Base-by-base conservation (phyloP, 306 rosid genomes). In the Corylus americana region DNA sequence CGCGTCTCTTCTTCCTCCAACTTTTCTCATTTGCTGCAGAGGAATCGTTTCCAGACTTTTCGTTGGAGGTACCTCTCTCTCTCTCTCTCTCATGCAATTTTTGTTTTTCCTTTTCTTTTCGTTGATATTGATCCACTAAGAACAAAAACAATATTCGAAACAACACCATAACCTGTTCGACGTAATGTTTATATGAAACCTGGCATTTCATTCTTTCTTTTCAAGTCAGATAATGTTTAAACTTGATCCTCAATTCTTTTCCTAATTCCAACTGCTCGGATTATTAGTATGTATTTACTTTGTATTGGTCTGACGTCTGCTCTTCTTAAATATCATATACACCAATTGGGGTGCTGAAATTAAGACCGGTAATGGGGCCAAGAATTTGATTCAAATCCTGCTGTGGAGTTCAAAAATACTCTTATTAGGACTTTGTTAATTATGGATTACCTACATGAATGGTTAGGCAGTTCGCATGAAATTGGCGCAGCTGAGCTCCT, bases 11-110 rank as follows among this genome's bases (percentile, higher is more conserved):
- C 31, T 84, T 68, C 90, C 82, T 76, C 84, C 92, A 20, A 72
- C 84, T 73, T 70, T 86, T 80, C 82, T 83, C 9, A 62, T 88
- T 70, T 79, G 70, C 17, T 61, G 42, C 76, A 79, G 91, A 83
- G 88, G 82, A 50, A 76, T 88, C 4, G 68, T 85, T 61, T 55
- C 85, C 62, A 88, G 84, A 82, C 92, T 88, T 70, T 86, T 88
- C 66, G 88, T 88, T 42, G 90, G 92, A 54, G 92, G 92, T 88
- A 25, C 66, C 39, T 54, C 69, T 31, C 71, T 59, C 74, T 31
- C 71, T 59, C 74, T 58, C 55, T 51, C 49, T 13, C 11, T n/a
- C 62, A 17, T 7, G 14, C 20, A 12, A 3, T 12, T 4, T 10
- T 5, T n/a, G 25, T 35, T n/a, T 12, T 13, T 61, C 8, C 67